Base-by-base conservation (phyloP, 2,329 filamentous ascomycete species). In the Aspergillus amoenus region DNA sequence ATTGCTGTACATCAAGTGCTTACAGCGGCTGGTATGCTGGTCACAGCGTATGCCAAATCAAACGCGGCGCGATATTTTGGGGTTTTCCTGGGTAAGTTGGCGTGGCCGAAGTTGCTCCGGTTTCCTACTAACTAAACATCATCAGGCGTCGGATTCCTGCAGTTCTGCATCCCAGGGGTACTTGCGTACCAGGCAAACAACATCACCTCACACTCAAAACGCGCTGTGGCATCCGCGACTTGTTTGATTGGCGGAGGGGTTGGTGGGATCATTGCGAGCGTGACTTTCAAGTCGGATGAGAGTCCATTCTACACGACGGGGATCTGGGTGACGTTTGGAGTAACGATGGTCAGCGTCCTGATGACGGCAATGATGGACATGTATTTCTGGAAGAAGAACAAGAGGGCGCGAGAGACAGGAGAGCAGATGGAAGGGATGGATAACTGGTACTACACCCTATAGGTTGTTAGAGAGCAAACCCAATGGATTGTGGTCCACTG, bases 121-220 rank as follows among this genome's bases (percentile, higher is more conserved):
- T 3, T 8, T 27, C 9, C 18, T 30, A 18, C 15, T 46, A 5
- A 41, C 51, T 22, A 18, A 30, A 7, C 6, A 12, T 30, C 15
- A 12, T 4, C 12, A 56, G 69, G 68, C 4, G 66, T 71, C 5
- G 66, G 66, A 4, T 64, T 65, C 41, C 49, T 68, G 37, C 67
- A 71, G 32, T 69, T 64, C 21, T 69, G 67, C 43, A 61, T 69
- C 40, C 67, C 68, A 2, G 68, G 64, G 9, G 63, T 71, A 1
- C 58, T 71, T 13, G 62, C 69, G 5, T 71, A 63, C 51, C 69
- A 71, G 50, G 69, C 68, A 6, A 71, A 71, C 58, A 71, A 71
- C 43, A 71, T 71, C 57, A 68, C 62, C 2, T 63, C 61, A 2
- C 66, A 64, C 24, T 70, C 65, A 2, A 71, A 71, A 55, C 67